Evolutionary conservation across 495 filamentous ascomycete species (phyloP).

Genomic region (Peziza echinospora): DNA sequence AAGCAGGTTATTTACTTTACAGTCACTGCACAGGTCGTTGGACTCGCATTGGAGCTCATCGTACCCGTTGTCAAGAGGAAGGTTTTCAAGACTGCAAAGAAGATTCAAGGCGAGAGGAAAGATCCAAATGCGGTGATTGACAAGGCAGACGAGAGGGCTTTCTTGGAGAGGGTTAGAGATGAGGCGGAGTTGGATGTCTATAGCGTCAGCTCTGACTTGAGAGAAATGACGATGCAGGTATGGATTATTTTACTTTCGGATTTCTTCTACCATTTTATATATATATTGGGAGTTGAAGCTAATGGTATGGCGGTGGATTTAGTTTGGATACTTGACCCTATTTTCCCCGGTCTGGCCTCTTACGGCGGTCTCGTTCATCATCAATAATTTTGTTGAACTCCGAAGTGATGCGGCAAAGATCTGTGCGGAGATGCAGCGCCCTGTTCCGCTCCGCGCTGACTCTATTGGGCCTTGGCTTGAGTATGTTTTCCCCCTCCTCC

Average conservation of each 20-base stretch:
- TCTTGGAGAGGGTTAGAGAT: conserved; percentile 58
- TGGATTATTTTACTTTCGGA: conserved; percentile 4
- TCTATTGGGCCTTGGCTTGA: conserved; percentile 92
- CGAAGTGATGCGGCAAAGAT: conserved; percentile 91
- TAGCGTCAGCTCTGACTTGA: conserved; percentile 66
- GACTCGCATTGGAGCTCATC: conserved; percentile 64
- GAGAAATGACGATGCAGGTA: conserved; percentile 92
- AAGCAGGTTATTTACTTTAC: conserved; percentile 96
- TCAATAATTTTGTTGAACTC: conserved; percentile 94
- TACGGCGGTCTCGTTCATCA: conserved; percentile 64
- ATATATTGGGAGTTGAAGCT: background rate
- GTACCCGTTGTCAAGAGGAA: conserved; percentile 67
- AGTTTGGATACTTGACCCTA: conserved; percentile 65
- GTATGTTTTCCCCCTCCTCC: too few species aligned
- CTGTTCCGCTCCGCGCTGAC: conserved; percentile 68
- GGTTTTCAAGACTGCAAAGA: conserved; percentile 49
- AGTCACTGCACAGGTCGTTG: conserved; percentile 83
- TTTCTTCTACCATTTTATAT: background rate
- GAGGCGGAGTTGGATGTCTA: conserved; percentile 75
- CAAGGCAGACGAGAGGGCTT: conserved; percentile 47
- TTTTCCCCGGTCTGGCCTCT: conserved; percentile 90
- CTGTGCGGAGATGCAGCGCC: conserved; percentile 67
- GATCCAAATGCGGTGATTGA: conserved; percentile 27
- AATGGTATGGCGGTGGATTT: background rate
- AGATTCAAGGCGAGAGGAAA: conserved; percentile 36